Base-by-base conservation (phyloP, 352 stramenopile species). In the Pythium insidiosum region DNA sequence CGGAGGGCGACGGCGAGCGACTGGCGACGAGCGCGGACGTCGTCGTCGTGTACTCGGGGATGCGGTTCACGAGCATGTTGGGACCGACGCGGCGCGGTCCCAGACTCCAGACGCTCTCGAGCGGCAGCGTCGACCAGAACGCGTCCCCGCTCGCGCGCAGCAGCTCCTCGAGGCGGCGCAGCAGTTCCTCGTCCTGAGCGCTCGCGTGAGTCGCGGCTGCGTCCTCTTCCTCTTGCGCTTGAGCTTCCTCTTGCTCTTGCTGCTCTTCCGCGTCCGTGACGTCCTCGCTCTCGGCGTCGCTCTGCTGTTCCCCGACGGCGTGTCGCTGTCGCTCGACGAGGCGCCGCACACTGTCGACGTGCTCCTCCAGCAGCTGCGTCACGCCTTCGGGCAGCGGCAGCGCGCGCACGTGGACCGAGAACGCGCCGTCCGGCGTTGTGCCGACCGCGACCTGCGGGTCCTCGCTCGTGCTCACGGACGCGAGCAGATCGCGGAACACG, bases 21-120 rank as follows among this genome's bases (percentile, higher is more conserved):
- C 24, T n/a, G 29, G 23, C 1, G 23, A 5, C 13, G 30, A 12
- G n/a, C 3, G 38, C 15, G 2, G 25, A 33, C 23, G 50, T 44
- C 1, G 50, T 22, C 6, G 15, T 44, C n/a, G 48, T 12, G 43
- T 68, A 89, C 11, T 49, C 53, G 0, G 65, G 50, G 15, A 93
- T 66, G 38, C 82, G 86, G 56, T 89, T 90, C 20, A 93, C 59
- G 28, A 93, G 56, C 47, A 90, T 43, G 33, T 90, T 93, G 0
- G 80, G 74, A 3, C 80, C 80, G 12, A 86, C 58, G 33, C 74
- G 75, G 28, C 78, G 66, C 16, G 80, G 80, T 5, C 80, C 80
- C 36, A 66, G 90, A 39, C 73, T 87, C 80, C 80, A 90, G 25
- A 93, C 62, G 4, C 65, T 56, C 10, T 78, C 50, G 2, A 89